Evolutionary conservation across 2,329 filamentous ascomycete species (phyloP), one percentile per base, ranked within the genome.

Genomic region (Triangularia setosa): DNA sequence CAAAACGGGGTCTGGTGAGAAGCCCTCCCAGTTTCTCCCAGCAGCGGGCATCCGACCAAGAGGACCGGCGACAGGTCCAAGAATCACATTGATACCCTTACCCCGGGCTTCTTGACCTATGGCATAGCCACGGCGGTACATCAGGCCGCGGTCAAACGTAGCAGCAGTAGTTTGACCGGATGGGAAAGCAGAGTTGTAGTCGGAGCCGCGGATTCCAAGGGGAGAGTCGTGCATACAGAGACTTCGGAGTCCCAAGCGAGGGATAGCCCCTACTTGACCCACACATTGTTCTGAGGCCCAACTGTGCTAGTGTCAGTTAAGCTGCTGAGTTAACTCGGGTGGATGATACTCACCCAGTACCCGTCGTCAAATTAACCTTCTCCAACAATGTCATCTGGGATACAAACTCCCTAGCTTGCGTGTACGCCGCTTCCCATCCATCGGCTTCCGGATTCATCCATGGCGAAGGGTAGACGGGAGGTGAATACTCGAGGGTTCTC

Each of bases 361-460:
- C 94, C 0, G 93, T 97, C 2, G 94, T 98, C 68, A 99, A 76
- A 76, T 98, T 98, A 77, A 98, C 92, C 80, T 97, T 97, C 76
- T 97, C 93, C 11, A 87, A 74, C 35, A 97, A 82, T 0, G 92
- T 96, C 77, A 97, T 79, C 74, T 93, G 87, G 9, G 89, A 90
- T 55, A 97, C 92, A 72, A 97, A 94, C 2, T 83, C 85, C 69
- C 85, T 87, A 1, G 93, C 93, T 75, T 90, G 88, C 21, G 78
- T 79, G 70, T 96, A 93, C 44, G 92, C 92, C 6, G 87, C 84
- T 61, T 85, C 83, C 93, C 93, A 97, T 66, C 84, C 85, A 54
- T 84, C 79, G 11, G 90, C 90, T 5, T 85, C 75, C 18, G 91
- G 89, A 67, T 90, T 85, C 79, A 90, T 89, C 92, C 93, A 96